These are phyloP conservation scores for Capronia americana DNA, from an alignment of 2,329 filamentous ascomycete genomes.

Conservation along the genomic window DNA sequence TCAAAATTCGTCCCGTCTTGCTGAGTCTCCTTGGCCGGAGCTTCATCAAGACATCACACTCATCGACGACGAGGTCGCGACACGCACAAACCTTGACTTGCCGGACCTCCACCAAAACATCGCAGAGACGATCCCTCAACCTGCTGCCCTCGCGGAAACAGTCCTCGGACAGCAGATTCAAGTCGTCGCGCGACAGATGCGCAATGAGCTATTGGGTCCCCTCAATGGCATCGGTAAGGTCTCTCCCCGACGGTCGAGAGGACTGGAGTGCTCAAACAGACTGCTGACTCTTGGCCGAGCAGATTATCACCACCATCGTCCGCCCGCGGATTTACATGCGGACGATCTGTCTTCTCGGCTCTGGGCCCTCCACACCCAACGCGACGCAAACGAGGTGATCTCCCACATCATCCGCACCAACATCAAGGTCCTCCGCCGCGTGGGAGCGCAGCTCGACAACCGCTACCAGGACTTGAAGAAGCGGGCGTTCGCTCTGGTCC, in stretches of 20 bases:
- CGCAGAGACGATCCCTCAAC: background rate
- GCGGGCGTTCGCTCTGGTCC: background rate
- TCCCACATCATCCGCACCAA: conserved; percentile 12
- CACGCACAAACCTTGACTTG: background rate
- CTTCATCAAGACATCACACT: background rate
- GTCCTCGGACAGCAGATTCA: conserved; percentile 2
- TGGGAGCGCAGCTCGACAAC: background rate
- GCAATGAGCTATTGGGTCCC: background rate
- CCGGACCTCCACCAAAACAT: background rate
- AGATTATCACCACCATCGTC: conserved; percentile 15
- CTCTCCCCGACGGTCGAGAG: background rate
- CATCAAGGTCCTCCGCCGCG: conserved; percentile 10
- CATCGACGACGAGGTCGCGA: background rate
- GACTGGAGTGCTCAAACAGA: background rate
- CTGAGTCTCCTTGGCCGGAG: background rate
- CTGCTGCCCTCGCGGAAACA: background rate
- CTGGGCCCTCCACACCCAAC: conserved; percentile 3
- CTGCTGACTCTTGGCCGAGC: background rate
- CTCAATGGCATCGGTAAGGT: conserved; percentile 11
- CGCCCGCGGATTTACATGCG: background rate
- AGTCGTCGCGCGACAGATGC: background rate
- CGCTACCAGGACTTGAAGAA: background rate
- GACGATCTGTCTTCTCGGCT: background rate
- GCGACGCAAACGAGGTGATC: conserved; percentile 10
- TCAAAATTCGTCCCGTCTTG: background rate